Base-by-base conservation (phyloP, 73 alveolate species). In the Breviolum minutum region DNA sequence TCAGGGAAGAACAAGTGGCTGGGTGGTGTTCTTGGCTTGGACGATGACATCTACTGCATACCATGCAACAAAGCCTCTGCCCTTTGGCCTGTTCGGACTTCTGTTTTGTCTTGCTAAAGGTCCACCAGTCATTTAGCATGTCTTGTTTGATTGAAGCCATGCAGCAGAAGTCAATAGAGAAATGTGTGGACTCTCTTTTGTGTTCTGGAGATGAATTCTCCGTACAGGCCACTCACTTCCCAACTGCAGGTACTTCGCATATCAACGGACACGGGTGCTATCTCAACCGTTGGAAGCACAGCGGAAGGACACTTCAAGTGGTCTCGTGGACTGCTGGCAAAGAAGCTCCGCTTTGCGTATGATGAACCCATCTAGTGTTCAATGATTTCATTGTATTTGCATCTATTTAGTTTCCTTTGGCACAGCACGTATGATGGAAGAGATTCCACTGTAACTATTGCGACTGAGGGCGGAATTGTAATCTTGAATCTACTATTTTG, bases 1-100 rank as follows among this genome's bases (percentile, higher is more conserved):
- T 70, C 97, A 22, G 97, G 97, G 32, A 90, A 90, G 76, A 71
- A 90, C 77, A 90, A 90, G 87, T 90, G 97, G 97, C 81, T 90
- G 88, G 97, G 97, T 8, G 99, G 95, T 11, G 99, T 95, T 63
- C 87, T 66, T 22, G 99, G 84, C 20, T 63, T n/a, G 32, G 95
- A 95, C 77, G 76, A 64, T 54, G 69, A 63, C 95, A 95, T 95
- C 64, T 95, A 95, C 61, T 95, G 99, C 95, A 82, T 64, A 12
- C 99, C 99, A 13, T 95, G 99, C 87, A 95, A 95, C 99, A 66
- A 79, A 26, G 95, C 85, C 66, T 48, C 71, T 32, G 90, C 29
- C 14, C 29, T 29, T 29, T 14, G 90, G 71, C 24, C 77, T 14
- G n/a, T 40, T 40, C 54, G 5, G 54, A 0, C 3, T 40, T 40